phyloP scores from a whole-genome alignment of 2,329 filamentous ascomycete species.

The Neonectria coccinea region DNA sequence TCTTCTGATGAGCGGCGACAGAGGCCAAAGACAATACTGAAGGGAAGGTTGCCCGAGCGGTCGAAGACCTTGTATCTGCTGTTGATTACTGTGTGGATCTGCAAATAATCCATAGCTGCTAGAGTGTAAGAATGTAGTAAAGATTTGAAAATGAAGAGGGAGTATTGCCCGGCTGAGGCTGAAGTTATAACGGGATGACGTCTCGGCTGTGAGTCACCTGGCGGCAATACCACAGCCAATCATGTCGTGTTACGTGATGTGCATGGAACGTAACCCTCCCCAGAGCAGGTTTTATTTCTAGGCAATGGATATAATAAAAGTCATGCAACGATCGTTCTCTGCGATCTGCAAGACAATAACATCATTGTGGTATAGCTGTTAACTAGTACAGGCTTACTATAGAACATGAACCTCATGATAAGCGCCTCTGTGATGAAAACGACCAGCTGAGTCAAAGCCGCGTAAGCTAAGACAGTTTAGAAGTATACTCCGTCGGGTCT shows the following conservation, averaged over 20 bases:
- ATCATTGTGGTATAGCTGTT: not conserved
- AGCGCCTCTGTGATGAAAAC: too few species aligned
- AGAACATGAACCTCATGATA: too few species aligned
- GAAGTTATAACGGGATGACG: not conserved
- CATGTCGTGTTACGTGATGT: not conserved
- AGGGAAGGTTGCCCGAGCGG: slow-evolving; percentile 21
- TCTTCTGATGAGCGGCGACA: slow-evolving; percentile 27
- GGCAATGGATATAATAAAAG: not conserved
- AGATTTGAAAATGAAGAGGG: not conserved
- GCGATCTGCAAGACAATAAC: not conserved
- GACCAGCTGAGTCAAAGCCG: too few species aligned
- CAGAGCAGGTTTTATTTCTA: not conserved
- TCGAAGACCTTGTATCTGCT: slow-evolving; percentile 24
- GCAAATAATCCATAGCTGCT: not conserved
- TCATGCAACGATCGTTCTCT: not conserved
- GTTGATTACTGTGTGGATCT: slow-evolving; percentile 10
- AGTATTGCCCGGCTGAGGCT: not conserved
- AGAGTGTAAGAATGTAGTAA: not conserved
- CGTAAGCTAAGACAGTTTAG: too few species aligned
- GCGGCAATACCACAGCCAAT: not conserved
- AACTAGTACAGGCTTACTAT: too few species aligned
- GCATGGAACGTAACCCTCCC: not conserved
- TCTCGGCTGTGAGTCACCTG: not conserved
- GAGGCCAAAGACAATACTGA: slow-evolving; percentile 26
- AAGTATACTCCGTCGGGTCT: too few species aligned